Evolutionary conservation across 2,329 filamentous ascomycete genomes (phyloP).

Genomic region (Chaetomium sp.): DNA sequence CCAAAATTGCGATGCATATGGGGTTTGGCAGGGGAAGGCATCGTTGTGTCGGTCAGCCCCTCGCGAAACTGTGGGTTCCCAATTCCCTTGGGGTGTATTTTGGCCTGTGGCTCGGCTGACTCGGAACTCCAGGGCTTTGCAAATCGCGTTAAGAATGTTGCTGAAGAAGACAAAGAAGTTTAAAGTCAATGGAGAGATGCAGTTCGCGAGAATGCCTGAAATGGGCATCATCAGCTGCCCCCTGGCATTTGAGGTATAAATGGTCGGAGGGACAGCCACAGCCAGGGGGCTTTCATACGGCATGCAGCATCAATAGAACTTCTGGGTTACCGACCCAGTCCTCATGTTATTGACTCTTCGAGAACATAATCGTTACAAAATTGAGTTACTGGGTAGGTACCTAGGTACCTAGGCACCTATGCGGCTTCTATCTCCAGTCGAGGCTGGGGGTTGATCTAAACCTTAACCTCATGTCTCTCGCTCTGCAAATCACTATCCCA

Average conservation of each 20-base stretch:
- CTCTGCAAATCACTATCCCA: too few species aligned
- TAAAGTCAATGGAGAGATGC: conserved; percentile 10
- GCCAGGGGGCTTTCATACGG: too few species aligned
- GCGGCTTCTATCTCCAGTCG: too few species aligned
- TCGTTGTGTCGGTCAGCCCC: conserved; percentile 9
- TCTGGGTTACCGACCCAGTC: too few species aligned
- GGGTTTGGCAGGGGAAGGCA: conserved; percentile 13
- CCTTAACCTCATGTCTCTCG: too few species aligned
- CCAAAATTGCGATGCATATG: conserved; percentile 9
- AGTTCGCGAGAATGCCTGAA: conserved; percentile 13
- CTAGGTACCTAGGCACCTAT: too few species aligned
- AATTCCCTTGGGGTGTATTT: not conserved
- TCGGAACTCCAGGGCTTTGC: not conserved
- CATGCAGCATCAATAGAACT: too few species aligned
- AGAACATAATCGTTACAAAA: too few species aligned
- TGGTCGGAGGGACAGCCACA: too few species aligned
- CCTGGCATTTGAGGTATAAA: not conserved
- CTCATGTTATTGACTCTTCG: too few species aligned
- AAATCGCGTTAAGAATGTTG: conserved; percentile 4
- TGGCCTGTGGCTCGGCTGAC: not conserved
- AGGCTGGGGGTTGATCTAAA: too few species aligned
- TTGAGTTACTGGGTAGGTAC: too few species aligned
- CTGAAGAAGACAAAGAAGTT: conserved; percentile 5
- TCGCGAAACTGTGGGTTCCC: conserved; percentile 6
- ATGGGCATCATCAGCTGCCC: conserved; percentile 19